phyloP scores from a whole-genome alignment of 1,284 basidiomycete genomes.

The Moniliella sp. region DNA sequence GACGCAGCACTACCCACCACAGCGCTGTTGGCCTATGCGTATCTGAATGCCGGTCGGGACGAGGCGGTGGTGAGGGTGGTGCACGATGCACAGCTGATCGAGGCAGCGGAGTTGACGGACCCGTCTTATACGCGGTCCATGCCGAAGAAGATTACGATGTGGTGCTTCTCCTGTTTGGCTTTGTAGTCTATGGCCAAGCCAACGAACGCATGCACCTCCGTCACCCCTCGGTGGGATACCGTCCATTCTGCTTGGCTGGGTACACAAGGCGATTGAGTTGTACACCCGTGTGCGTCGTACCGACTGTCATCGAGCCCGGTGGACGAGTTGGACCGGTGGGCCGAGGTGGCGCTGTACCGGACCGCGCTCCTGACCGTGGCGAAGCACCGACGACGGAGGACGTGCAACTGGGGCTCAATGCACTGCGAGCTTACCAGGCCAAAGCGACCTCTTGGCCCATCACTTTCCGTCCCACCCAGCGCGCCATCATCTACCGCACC shows the following conservation, averaged over 20 bases:
- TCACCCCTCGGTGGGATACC: conserved; percentile 10
- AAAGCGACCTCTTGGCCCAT: conserved; percentile 21
- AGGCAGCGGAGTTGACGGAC: conserved; percentile 8
- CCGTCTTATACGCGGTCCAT: conserved; percentile 3
- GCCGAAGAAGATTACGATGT: conserved; percentile 9
- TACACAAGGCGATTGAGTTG: conserved; percentile 25
- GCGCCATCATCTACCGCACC: conserved; percentile 21
- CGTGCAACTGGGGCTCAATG: conserved; percentile 11
- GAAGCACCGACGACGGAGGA: conserved; percentile 6
- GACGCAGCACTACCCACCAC: neutral
- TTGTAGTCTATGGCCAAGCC: conserved; percentile 16
- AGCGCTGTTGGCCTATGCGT: conserved; percentile 1
- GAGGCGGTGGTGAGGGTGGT: conserved; percentile 18
- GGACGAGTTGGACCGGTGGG: conserved; percentile 30
- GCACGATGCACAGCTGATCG: conserved; percentile 15
- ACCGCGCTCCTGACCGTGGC: conserved; percentile 21
- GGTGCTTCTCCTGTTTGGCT: conserved; percentile 15
- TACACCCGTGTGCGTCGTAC: conserved; percentile 19
- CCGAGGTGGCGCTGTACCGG: conserved; percentile 27
- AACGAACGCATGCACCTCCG: conserved; percentile 17
- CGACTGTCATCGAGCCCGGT: conserved; percentile 14
- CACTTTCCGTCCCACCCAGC: conserved; percentile 26
- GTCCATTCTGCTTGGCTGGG: conserved; percentile 15
- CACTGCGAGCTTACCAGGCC: conserved; percentile 27
- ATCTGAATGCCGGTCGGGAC: conserved; percentile 20